phyloP scores from a whole-genome alignment of 495 filamentous ascomycete species.

The Talaromyces stipitatus region DNA sequence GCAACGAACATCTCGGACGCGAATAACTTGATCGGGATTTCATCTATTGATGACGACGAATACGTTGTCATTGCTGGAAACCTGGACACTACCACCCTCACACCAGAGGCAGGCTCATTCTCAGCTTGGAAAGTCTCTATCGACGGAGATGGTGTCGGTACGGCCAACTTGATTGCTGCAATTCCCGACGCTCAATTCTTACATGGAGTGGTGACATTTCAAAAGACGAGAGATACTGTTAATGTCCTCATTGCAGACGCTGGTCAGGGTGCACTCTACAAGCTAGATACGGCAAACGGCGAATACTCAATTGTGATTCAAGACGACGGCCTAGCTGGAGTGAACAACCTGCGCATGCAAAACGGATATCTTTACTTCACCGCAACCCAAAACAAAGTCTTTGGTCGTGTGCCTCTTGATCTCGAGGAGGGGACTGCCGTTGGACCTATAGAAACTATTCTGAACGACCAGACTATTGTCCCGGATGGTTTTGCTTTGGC shows the following conservation, averaged over 20 bases:
- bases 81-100: conserved; percentile 19
- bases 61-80: conserved; percentile 36
- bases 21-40: conserved; percentile 33
- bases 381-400: conserved; percentile 25
- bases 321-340: conserved; percentile 23
- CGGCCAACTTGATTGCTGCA: conserved; percentile 18
- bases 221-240: conserved; percentile 8
- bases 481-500: conserved; percentile 27
- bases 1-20: conserved; percentile 24
- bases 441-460: conserved; percentile 22
- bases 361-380: conserved; percentile 31
- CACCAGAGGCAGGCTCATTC: conserved; percentile 24
- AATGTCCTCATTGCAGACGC: conserved; percentile 35
- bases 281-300: conserved; percentile 22
- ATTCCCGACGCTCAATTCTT: conserved; percentile 29
- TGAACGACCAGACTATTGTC: conserved; percentile 16
- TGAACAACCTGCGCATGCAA: conserved; percentile 30
- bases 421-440: conserved; percentile 13
- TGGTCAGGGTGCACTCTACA: conserved; percentile 24
- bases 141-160: background rate
- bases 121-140: conserved; percentile 34
- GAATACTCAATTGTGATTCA: conserved; percentile 22
- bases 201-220: conserved; percentile 31
- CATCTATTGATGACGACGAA: conserved; percentile 30
- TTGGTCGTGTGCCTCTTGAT: conserved; percentile 23